These are phyloP conservation scores for Fusarium denticulatum DNA, from an alignment of 2,329 filamentous ascomycete species.

Conservation along the genomic window DNA sequence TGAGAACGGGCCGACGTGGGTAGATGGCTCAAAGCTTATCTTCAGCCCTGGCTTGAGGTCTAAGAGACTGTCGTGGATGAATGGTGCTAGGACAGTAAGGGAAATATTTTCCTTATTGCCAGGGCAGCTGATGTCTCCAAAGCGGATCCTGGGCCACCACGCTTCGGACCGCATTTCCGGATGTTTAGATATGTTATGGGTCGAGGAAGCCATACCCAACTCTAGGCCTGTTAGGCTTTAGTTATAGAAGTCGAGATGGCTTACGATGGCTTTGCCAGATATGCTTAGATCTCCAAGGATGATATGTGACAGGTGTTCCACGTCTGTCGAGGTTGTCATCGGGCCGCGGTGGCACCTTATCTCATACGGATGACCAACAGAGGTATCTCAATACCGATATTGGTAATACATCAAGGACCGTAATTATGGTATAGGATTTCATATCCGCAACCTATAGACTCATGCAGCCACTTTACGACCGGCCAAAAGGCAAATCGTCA, in stretches of 20 bases:
- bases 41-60: background rate
- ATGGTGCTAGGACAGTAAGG: background rate
- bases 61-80: no score
- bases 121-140: background rate
- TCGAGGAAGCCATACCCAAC: background rate
- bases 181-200: background rate
- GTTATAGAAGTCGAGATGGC: background rate
- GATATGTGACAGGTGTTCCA: background rate
- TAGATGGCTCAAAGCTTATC: no score
- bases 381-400: background rate
- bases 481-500: background rate
- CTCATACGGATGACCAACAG: background rate
- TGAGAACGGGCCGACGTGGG: no score
- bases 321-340: background rate
- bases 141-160: background rate
- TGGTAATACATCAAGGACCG: background rate
- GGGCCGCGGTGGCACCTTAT: background rate
- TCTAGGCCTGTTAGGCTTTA: fast-evolving
- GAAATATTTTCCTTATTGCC: background rate
- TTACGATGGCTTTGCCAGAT: background rate
- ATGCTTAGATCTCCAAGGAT: background rate
- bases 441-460: background rate
- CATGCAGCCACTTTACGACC: fast-evolving
- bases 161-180: background rate
- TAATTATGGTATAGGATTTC: background rate